Evolutionary conservation across 441 rosid species (phyloP), one percentile per base, ranked within the genome.

Genomic region (Pelargonium citronellum): DNA sequence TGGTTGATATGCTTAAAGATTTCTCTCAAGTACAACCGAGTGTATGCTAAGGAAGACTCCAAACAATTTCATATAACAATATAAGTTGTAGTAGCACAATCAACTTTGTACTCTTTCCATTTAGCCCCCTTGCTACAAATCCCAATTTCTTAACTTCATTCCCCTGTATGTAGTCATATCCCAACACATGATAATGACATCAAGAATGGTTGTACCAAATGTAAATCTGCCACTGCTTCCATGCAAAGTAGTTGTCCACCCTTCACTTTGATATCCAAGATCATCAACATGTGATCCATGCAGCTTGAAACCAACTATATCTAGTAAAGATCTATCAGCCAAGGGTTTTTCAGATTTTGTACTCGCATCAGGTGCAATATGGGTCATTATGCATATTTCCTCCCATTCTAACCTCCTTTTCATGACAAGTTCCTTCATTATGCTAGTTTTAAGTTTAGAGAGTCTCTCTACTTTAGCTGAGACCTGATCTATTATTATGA

Each of bases 221-320:
- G 97, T 91, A 77, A 91, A 87, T 74, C 86, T 83, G 77, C 98
- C 97, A 6, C 90, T 82, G 67, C 37, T 5, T 73, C 98, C 98
- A 17, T 67, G 64, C 96, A 90, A 86, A 69, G 86, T 73, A 72
- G 68, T 79, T 11, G 97, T 91, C 98, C 98, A 93, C 34, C 97
- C 98, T 73, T 97, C 98, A 24, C 98, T 91, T 75, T 93, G 97
- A 76, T 79, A 88, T n/a, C 98, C 97, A 62, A 93, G 91, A 85
- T 93, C 82, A 73, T 91, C 91, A 63, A 96, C 94, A 71, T 93
- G 98, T 16, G 88, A 74, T 72, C 98, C 97, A 51, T 91, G 98
- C 74, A 72, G 69, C 97, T 93, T 83, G 85, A 93, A 91, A 64
- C 98, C 97, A 73, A 89, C 97, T 55, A 68, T 55, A 60, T 71